A percentile compares a stretch with the other conserved stretches of the same genome.
Conservation (phyloP, 805 yeast species). For the Saccharomycopsis fibuligera region DNA sequence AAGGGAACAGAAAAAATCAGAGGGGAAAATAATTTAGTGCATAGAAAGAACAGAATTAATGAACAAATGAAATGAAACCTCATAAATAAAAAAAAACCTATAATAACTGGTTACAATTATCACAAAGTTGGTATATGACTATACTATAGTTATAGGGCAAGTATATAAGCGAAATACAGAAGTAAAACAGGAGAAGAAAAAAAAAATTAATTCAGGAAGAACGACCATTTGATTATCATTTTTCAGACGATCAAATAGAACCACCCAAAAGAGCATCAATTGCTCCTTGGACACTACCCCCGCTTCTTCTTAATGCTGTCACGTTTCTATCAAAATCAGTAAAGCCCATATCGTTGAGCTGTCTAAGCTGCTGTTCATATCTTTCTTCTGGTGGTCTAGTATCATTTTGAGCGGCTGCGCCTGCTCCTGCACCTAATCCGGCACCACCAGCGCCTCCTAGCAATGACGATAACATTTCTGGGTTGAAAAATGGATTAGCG, state of each 20-base stretch:
- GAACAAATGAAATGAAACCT: no score
- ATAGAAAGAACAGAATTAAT: no score
- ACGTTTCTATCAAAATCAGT: conserved; percentile 89
- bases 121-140: no score
- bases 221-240: no score
- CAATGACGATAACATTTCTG: conserved; percentile 39
- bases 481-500: conserved; percentile 48
- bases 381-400: conserved; percentile 76
- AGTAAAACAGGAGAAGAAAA: no score
- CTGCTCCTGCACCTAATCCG: conserved; percentile 11
- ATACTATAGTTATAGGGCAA: no score
- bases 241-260: conserved; percentile 38
- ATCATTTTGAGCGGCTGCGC: conserved; percentile 32
- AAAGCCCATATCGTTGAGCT: conserved; percentile 79
- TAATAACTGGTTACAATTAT: no score
- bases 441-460: conserved; percentile 36
- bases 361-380: conserved; percentile 64
- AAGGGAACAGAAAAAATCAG: no score
- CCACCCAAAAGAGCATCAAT: conserved; percentile 77
- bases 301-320: conserved; percentile 86
- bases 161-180: no score
- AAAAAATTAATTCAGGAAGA: no score
- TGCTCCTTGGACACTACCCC: conserved; percentile 97
- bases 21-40: no score
- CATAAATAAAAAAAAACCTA: no score